Evolutionary conservation across 176 grass and related monocot species (phyloP), one percentile per base, ranked within the genome.

Genomic region (Pontederia paniculata): DNA sequence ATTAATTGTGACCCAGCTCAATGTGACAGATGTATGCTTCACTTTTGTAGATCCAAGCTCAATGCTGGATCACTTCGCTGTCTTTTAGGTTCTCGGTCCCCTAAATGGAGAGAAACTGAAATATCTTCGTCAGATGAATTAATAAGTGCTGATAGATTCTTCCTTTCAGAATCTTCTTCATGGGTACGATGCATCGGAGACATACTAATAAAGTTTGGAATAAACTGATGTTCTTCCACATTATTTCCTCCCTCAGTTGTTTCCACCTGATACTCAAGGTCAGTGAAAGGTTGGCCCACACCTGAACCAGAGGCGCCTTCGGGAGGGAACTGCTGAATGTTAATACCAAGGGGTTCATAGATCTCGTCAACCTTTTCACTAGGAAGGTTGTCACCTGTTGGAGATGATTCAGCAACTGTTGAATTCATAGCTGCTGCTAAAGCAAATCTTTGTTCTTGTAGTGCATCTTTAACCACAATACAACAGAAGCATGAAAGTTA

Each of bases 181-280:
- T 75, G 71, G 44, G 77, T 63, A 8, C 19, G 17, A 10, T 68
- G 81, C 60, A 77, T 48, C 0, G 84, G 84, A 3, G 80, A 82
- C 59, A 78, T 83, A 22, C 80, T 54, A 45, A 77, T 73, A 6
- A 94, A 77, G 54, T 82, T 95, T 25, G 89, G 83, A 57, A 95
- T 88, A 77, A 95, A 85, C 63, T 85, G 89, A 52, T 62, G 84
- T 70, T 95, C 89, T 76, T 95, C 84, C 42, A 95, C 75, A 65
- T 69, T 81, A 50, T 60, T 75, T 12, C 52, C 50, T 3, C 44
- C 54, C 21, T 76, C 78, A 69, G 49, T 19, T 14, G 63, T 44
- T 4, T 73, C 88, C 71, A 88, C 81, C 37, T 76, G 63, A 66
- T 19, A 66, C 10, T 37, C 63, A 14, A 12, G n/a, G 17, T 52